These are phyloP conservation scores for Acacia concinna DNA, from an alignment of 331 rosid species.

Conservation along the genomic window DNA sequence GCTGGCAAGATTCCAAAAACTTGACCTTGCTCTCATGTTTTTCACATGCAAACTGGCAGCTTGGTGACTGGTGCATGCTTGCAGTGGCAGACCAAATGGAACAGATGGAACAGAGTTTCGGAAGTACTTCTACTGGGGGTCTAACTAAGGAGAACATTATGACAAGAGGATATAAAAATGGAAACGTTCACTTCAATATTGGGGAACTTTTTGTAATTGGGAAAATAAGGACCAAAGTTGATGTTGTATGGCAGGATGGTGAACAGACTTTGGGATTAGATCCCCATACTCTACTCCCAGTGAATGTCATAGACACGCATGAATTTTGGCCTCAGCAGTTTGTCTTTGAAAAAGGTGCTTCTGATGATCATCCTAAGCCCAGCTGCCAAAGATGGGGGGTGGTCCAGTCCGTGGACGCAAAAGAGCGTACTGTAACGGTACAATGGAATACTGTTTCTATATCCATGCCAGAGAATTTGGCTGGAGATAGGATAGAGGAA, in stretches of 20 bases:
- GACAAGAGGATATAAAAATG: slow-evolving; percentile 46
- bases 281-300: slow-evolving; percentile 64
- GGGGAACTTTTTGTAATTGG: slow-evolving; percentile 62
- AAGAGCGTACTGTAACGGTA: slow-evolving; percentile 79
- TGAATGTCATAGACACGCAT: slow-evolving; percentile 63
- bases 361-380: slow-evolving; percentile 59
- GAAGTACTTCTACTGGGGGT: slow-evolving; percentile 37
- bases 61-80: slow-evolving; percentile 95
- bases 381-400: slow-evolving; percentile 82
- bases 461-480: slow-evolving; percentile 38
- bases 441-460: slow-evolving; percentile 55
- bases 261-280: slow-evolving; percentile 58
- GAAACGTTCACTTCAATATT: slow-evolving; percentile 40
- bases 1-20: slow-evolving; percentile 64
- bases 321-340: slow-evolving; percentile 96
- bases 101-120: slow-evolving; percentile 41
- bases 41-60: slow-evolving; percentile 84
- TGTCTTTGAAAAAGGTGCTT: slow-evolving; percentile 73
- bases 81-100: slow-evolving; percentile 42
- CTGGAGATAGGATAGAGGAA: slow-evolving; percentile 59
- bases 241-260: slow-evolving; percentile 91
- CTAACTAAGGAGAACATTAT: slow-evolving; percentile 36
- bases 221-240: slow-evolving; percentile 81
- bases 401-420: slow-evolving; percentile 74
- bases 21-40: slow-evolving; percentile 79